Evolutionary conservation across 306 rosid species (phyloP).

Genomic region (Cyamopsis tetragonoloba): DNA sequence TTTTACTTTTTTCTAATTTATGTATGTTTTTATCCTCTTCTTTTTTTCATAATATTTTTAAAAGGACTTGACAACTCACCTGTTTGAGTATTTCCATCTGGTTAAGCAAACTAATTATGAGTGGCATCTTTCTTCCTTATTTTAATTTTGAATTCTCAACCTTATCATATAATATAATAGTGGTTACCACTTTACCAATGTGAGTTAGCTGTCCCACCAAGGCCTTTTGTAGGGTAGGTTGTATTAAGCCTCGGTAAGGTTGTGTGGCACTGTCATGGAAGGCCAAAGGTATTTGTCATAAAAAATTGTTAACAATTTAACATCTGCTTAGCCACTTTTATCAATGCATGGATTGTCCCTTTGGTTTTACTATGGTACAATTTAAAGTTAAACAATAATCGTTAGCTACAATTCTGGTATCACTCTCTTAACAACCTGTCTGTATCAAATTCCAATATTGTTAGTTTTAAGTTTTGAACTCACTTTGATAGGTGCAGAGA

Average conservation of each 20-base stretch:
- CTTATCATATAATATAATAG: conserved; percentile 30
- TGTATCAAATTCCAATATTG: conserved; percentile 1
- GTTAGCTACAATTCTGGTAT: too few species aligned
- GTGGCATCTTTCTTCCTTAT: conserved; percentile 34
- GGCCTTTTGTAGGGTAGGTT: not conserved
- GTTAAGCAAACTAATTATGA: conserved; percentile 63
- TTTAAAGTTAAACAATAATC: too few species aligned
- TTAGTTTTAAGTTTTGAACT: conserved; percentile 1
- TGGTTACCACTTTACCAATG: conserved; percentile 19
- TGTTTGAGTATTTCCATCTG: conserved; percentile 45
- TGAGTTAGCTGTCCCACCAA: conserved; percentile 17
- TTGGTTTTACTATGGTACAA: not conserved
- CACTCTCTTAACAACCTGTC: too few species aligned
- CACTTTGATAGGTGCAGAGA: not conserved
- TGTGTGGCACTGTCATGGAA: conserved; percentile 25
- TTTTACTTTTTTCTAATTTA: conserved; percentile 31
- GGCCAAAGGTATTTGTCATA: conserved; percentile 29
- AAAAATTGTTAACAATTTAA: not conserved
- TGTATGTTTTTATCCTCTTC: conserved; percentile 25
- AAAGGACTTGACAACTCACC: conserved; percentile 70
- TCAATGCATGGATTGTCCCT: conserved; percentile 13
- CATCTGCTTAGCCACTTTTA: not conserved
- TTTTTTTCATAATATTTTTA: conserved; percentile 28
- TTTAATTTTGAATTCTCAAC: conserved; percentile 19
- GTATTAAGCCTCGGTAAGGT: not conserved